Evolutionary conservation across 2,329 filamentous ascomycete genomes (phyloP), one percentile per base, ranked within the genome.

Genomic region (Rhytidhysteron rufulum): DNA sequence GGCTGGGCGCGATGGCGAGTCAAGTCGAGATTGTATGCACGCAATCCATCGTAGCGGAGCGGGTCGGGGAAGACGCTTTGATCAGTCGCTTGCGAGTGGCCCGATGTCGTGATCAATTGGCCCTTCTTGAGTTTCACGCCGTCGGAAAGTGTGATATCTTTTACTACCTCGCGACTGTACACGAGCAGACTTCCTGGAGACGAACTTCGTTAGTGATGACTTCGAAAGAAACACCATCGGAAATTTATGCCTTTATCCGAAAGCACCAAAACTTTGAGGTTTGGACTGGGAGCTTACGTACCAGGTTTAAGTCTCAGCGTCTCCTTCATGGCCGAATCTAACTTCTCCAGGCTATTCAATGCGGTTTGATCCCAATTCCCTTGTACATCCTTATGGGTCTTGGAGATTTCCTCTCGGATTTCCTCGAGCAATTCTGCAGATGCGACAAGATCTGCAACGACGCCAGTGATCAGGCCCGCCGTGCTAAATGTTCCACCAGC

Each of bases 321-420:
- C 34, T 45, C 43, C 22, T 45, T 45, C 43, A 45, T 35, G 15
- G 43, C 40, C 8, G 39, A 42, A 21, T 45, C 39, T n/a, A 39
- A 31, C 24, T 39, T 39, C 4, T 39, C 19, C 15, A 42, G 18
- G 15, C 21, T 22, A 21, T 34, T 18, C 9, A 37, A 37, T 13
- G 35, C 21, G 6, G 17, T 9, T 16, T 37, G 35, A 29, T 37
- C 21, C 35, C 35, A 37, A n/a, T 27, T 29, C 15, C 35, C 35
- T 10, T 27, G n/a, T 19, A 25, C 21, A 13, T 29, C 35, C 11
- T 37, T n/a, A 15, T 37, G 7, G 5, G 5, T 37, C 24, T 16
- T 5, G 19, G 11, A 22, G 10, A 45, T 45, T 25, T 45, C 43
- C 17, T 39, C 35, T 6, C 31, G 43, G 11, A 45, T 39, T 19